These are phyloP conservation scores for Porodaedalea pini DNA, from an alignment of 1,284 basidiomycete species.

Conservation along the genomic window DNA sequence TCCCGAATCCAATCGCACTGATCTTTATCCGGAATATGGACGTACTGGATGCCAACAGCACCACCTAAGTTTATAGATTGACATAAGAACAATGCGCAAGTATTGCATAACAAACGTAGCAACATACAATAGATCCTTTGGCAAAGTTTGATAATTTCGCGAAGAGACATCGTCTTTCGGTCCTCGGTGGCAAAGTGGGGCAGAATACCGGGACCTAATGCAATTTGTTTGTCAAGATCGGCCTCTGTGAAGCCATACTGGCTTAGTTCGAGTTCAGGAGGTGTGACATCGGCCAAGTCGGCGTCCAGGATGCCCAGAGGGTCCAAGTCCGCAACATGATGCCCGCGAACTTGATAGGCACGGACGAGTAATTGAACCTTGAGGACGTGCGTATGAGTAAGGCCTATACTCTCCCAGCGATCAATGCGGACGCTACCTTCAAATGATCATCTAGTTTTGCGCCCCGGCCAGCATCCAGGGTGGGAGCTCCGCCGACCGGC, in stretches of 20 bases:
- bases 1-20: conserved; percentile 99
- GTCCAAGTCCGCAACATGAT: conserved; percentile 94
- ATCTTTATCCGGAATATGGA: conserved; percentile 97
- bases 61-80: conserved; percentile 55
- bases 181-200: conserved; percentile 91
- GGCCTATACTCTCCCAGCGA: no score
- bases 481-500: conserved; percentile 79
- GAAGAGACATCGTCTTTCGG: conserved; percentile 80
- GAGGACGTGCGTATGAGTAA: no score
- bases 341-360: conserved; percentile 98
- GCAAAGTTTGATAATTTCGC: conserved; percentile 91
- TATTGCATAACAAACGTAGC: conserved; percentile 8
- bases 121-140: conserved; percentile 91
- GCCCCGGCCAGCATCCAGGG: conserved; percentile 68
- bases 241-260: conserved; percentile 94
- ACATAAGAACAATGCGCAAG: conserved; percentile 11
- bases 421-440: conserved; percentile 60
- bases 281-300: conserved; percentile 73
- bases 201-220: conserved; percentile 92
- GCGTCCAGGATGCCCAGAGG: conserved; percentile 91
- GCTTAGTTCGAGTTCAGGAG: conserved; percentile 87
- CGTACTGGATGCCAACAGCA: conserved; percentile 93
- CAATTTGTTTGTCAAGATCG: conserved; percentile 93
- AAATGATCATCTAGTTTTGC: conserved; percentile 89
- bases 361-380: conserved; percentile 97